phyloP scores from a whole-genome alignment of 306 rosid genomes.

The Cicer yamashitae region DNA sequence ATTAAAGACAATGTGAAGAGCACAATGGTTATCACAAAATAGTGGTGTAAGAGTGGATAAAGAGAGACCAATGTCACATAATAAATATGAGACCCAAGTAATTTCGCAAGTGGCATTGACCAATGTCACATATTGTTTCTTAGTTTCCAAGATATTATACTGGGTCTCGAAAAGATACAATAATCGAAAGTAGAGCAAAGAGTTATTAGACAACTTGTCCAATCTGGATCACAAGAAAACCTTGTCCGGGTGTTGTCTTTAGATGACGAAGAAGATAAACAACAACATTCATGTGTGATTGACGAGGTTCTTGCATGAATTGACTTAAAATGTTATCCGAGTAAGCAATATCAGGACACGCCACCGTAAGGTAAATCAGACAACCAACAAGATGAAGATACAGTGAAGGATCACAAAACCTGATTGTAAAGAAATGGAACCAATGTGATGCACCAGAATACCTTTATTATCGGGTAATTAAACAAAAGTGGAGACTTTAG shows the following conservation, averaged over 20 bases:
- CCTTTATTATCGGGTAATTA: neutral
- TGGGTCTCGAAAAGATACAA: neutral
- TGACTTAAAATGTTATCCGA: neutral
- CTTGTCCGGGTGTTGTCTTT: neutral
- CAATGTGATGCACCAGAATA: neutral
- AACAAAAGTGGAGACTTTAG: neutral
- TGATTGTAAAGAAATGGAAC: neutral
- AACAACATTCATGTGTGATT: constrained; percentile 1
- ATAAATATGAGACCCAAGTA: neutral
- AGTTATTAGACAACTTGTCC: neutral
- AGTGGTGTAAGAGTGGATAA: neutral
- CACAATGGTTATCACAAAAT: neutral
- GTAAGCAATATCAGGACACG: too few relatives aligned
- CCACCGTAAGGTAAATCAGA: too few relatives aligned
- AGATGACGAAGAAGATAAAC: neutral
- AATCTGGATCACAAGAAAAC: neutral
- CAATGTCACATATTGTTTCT: neutral
- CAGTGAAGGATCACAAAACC: neutral
- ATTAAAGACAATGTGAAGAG: neutral
- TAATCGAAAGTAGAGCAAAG: neutral
- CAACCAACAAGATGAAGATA: too few relatives aligned
- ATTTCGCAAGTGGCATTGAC: neutral
- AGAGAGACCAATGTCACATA: neutral
- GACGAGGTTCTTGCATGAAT: neutral
- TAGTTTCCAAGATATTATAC: neutral